These are phyloP conservation scores for Fusarium mangiferae DNA, from an alignment of 2,329 filamentous ascomycete genomes.

Conservation along the genomic window DNA sequence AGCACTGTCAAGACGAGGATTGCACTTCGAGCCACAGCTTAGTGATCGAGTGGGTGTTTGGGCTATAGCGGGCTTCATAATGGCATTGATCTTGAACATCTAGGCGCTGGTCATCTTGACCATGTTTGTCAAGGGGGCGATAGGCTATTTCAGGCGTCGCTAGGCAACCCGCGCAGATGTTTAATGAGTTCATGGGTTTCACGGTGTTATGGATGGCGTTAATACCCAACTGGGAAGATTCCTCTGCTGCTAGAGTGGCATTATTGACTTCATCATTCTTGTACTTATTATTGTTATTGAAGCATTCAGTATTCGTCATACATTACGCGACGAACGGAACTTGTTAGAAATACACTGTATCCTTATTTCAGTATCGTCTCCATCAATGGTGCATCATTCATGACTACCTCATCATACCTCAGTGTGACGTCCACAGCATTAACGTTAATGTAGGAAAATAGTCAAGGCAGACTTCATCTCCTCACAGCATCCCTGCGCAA, in stretches of 20 bases:
- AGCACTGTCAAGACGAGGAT: slow-evolving; percentile 35
- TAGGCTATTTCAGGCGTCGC: not conserved
- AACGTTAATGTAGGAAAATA: not conserved
- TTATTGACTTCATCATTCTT: not conserved
- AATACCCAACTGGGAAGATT: slow-evolving; percentile 15
- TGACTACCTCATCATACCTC: not conserved
- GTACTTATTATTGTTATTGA: not conserved
- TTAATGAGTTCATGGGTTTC: slow-evolving; percentile 1
- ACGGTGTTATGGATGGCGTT: slow-evolving; percentile 21
- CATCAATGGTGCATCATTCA: not conserved
- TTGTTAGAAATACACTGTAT: slow-evolving; percentile 4
- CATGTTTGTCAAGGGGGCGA: not conserved
- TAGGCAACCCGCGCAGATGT: too few species aligned
- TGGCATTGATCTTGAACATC: not conserved
- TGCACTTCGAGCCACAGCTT: slow-evolving; percentile 43
- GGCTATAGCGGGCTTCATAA: slow-evolving; percentile 50
- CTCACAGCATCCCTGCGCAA: slow-evolving; percentile 61
- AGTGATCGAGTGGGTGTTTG: slow-evolving; percentile 56
- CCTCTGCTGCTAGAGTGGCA: not conserved
- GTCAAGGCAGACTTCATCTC: slow-evolving; percentile 16
- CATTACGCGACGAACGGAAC: not conserved
- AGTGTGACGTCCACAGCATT: not conserved
- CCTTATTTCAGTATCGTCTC: not conserved
- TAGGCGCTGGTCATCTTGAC: not conserved
- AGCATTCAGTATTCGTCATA: not conserved